These are phyloP conservation scores for Colletotrichum cereale DNA, from an alignment of 2,329 filamentous ascomycete species.

Conservation along the genomic window DNA sequence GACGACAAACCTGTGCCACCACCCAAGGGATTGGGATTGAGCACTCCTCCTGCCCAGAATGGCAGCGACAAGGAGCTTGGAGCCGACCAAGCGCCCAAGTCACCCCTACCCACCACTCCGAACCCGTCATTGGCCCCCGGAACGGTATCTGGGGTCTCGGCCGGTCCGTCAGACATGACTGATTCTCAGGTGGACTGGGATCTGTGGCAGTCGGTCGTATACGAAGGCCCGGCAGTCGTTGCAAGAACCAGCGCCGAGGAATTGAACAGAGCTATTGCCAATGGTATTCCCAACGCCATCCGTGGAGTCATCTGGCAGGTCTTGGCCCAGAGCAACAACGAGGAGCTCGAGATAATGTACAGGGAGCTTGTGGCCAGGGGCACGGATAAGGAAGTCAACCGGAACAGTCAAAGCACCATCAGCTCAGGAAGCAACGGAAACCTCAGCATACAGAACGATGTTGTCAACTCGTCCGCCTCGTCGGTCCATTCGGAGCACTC, in stretches of 20 bases:
- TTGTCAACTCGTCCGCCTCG: slow-evolving; percentile 81
- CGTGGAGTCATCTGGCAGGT: slow-evolving; percentile 99
- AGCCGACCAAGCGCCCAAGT: slow-evolving; percentile 35
- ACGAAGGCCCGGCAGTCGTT: slow-evolving; percentile 91
- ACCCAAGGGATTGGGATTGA: slow-evolving; percentile 41
- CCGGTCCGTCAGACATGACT: slow-evolving; percentile 76
- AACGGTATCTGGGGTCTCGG: slow-evolving; percentile 84
- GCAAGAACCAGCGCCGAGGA: slow-evolving; percentile 90
- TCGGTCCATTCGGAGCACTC: slow-evolving; percentile 86
- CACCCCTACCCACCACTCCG: slow-evolving; percentile 71
- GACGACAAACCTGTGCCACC: slow-evolving; percentile 56
- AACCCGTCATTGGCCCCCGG: slow-evolving; percentile 83
- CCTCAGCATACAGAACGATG: slow-evolving; percentile 73
- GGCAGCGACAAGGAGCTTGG: slow-evolving; percentile 39
- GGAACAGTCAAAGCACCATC: slow-evolving; percentile 66
- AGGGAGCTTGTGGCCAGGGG: slow-evolving; percentile 83
- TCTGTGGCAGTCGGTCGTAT: slow-evolving; percentile 95
- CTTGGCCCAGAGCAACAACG: slow-evolving; percentile 92
- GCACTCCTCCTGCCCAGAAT: slow-evolving; percentile 44
- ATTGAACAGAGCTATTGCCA: slow-evolving; percentile 89
- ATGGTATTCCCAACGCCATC: slow-evolving; percentile 93
- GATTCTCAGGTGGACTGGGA: slow-evolving; percentile 96
- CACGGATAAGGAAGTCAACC: slow-evolving; percentile 81
- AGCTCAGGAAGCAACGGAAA: slow-evolving; percentile 67
- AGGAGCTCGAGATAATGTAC: slow-evolving; percentile 90